These are phyloP conservation scores for Cucurbita moschata DNA, from an alignment of 306 rosid species.

Conservation along the genomic window DNA sequence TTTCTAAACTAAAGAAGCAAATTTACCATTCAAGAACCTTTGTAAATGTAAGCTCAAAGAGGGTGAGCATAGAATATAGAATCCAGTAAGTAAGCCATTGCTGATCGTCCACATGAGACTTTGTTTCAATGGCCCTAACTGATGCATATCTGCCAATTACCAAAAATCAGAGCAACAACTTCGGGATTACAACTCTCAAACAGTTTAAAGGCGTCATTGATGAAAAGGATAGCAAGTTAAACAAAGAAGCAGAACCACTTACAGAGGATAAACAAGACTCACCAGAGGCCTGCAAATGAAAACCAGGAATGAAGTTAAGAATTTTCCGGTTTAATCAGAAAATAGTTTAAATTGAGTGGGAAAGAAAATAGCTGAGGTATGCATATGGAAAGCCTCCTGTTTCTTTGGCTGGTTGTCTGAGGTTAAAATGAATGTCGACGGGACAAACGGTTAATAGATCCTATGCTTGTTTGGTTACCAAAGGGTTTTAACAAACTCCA, in stretches of 20 bases:
- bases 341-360: not conserved
- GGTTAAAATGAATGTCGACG: not conserved
- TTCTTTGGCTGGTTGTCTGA: not conserved
- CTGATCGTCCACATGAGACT: constrained; percentile 74
- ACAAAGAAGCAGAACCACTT: constrained; percentile 21
- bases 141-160: constrained; percentile 62
- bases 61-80: constrained; percentile 83
- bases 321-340: not conserved
- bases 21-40: constrained; percentile 73
- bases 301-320: constrained; percentile 14
- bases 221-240: not conserved
- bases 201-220: not conserved
- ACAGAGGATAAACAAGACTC: constrained; percentile 95
- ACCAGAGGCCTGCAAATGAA: constrained; percentile 71
- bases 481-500: not conserved
- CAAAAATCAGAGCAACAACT: constrained; percentile 10
- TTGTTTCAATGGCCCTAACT: constrained; percentile 77
- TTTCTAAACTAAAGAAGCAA: constrained; percentile 3
- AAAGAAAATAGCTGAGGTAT: not conserved
- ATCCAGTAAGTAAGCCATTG: constrained; percentile 99
- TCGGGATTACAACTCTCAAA: not conserved
- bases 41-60: constrained; percentile 79
- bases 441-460: not conserved
- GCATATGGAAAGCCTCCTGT: not conserved
- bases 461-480: not conserved